Conservation (phyloP, 75 land plant genomes). For the Pinus taeda region DNA sequence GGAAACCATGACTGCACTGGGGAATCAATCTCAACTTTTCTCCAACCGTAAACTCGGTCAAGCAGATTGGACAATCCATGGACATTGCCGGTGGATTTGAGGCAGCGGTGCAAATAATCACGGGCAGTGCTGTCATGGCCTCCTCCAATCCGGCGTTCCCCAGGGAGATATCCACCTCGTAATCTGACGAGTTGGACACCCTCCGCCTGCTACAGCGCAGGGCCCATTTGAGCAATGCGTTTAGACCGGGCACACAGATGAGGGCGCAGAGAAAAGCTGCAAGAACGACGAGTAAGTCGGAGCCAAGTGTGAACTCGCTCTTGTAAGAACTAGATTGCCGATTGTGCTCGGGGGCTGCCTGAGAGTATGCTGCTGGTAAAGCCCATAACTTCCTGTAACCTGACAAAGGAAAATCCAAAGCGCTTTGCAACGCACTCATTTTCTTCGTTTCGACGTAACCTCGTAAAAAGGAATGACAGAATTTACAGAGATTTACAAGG, state of each 20-base stretch:
- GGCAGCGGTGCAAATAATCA: background rate
- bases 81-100: background rate
- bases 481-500: too few relatives aligned
- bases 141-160: conserved; percentile 8
- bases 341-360: too few relatives aligned
- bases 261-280: conserved; percentile 69
- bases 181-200: conserved; percentile 4
- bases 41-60: conserved; percentile 14
- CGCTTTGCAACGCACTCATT: too few relatives aligned
- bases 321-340: background rate
- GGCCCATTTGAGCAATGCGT: conserved; percentile 43
- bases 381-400: too few relatives aligned
- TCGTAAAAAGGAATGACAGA: too few relatives aligned
- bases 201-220: conserved; percentile 32
- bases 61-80: conserved; percentile 22
- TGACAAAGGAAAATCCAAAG: too few relatives aligned
- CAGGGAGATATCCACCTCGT: conserved; percentile 13
- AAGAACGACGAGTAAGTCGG: conserved; percentile 62
- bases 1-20: conserved; percentile 25
- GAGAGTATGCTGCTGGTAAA: too few relatives aligned
- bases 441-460: too few relatives aligned
- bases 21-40: conserved; percentile 19
- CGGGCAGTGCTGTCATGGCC: conserved; percentile 19
- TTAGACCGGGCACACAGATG: conserved; percentile 46
- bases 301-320: conserved; percentile 35